A percentile compares a stretch with the other conserved stretches of the same genome.
Conservation (phyloP, 2,329 filamentous ascomycete species). For the Ascochyta lentis region DNA sequence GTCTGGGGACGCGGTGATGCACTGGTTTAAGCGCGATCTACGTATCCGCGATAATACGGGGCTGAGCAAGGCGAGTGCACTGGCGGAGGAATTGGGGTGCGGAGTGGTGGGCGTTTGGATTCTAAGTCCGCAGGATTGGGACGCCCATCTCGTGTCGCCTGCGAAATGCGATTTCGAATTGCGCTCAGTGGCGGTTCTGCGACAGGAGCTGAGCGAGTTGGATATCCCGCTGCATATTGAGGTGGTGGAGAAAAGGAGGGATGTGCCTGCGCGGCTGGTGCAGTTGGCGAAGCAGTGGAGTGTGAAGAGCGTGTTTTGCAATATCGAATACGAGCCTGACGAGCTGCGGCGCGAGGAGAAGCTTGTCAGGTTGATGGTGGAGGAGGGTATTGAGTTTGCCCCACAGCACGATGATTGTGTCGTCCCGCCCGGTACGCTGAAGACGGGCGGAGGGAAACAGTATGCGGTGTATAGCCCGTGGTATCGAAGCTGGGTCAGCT, state of each 20-base stretch:
- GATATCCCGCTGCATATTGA: conserved; percentile 82
- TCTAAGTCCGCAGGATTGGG: conserved; percentile 81
- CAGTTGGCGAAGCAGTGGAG: conserved; percentile 74
- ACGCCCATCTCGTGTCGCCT: conserved; percentile 77
- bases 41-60: conserved; percentile 76
- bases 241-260: conserved; percentile 69
- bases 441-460: conserved; percentile 73
- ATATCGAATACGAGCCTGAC: conserved; percentile 91
- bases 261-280: conserved; percentile 66
- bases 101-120: conserved; percentile 80
- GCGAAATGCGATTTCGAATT: conserved; percentile 81
- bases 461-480: conserved; percentile 87
- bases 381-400: conserved; percentile 71
- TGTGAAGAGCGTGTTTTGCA: conserved; percentile 77
- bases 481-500: conserved; percentile 77
- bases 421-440: conserved; percentile 74
- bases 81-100: conserved; percentile 70
- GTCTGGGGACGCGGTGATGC: conserved; percentile 69
- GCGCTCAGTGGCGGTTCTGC: conserved; percentile 71
- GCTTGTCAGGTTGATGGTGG: conserved; percentile 66
- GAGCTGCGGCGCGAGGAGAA: conserved; percentile 79
- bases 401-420: conserved; percentile 82
- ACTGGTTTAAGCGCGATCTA: conserved; percentile 91
- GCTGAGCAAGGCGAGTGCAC: conserved; percentile 69
- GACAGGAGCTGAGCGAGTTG: conserved; percentile 69